These are phyloP conservation scores for Macadamia tetraphylla DNA, from an alignment of 164 flowering plant species.

Conservation along the genomic window DNA sequence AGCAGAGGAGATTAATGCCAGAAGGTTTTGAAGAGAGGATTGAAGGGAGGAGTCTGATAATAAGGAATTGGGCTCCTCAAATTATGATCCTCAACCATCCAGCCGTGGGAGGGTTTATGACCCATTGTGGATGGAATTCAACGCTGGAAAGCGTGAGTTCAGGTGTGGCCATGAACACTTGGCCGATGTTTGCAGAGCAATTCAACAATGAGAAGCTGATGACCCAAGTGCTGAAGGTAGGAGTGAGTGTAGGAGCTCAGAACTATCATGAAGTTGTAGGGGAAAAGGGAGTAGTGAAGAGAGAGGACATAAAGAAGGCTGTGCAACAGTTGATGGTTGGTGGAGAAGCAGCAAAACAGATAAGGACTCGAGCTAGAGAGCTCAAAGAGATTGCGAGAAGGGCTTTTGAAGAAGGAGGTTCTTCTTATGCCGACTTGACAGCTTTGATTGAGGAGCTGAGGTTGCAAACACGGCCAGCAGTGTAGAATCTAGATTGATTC, in stretches of 20 bases:
- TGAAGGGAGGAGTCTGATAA: slow-evolving; percentile 15
- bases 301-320: slow-evolving; percentile 5
- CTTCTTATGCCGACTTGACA: too few species aligned
- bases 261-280: background rate
- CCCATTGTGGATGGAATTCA: slow-evolving; percentile 33
- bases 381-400: slow-evolving; percentile 6
- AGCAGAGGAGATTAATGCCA: too few species aligned
- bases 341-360: slow-evolving; percentile 11
- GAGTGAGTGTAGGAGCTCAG: slow-evolving; percentile 2
- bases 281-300: background rate
- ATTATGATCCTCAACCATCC: slow-evolving; percentile 18
- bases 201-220: slow-evolving; percentile 18
- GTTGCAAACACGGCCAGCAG: too few species aligned
- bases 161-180: slow-evolving; percentile 21
- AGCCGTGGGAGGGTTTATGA: slow-evolving; percentile 26
- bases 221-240: slow-evolving; percentile 9
- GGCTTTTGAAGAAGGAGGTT: slow-evolving; percentile 23
- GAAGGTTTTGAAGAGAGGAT: slow-evolving; percentile 19
- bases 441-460: too few species aligned
- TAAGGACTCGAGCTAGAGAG: slow-evolving; percentile 9
- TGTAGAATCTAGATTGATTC: too few species aligned
- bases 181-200: slow-evolving; percentile 22
- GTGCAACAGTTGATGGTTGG: slow-evolving; percentile 9
- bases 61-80: slow-evolving; percentile 29
- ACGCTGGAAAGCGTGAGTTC: slow-evolving; percentile 18